phyloP scores from a whole-genome alignment of 371 early-diverging fungal genomes.

The Mortierella sp. region DNA sequence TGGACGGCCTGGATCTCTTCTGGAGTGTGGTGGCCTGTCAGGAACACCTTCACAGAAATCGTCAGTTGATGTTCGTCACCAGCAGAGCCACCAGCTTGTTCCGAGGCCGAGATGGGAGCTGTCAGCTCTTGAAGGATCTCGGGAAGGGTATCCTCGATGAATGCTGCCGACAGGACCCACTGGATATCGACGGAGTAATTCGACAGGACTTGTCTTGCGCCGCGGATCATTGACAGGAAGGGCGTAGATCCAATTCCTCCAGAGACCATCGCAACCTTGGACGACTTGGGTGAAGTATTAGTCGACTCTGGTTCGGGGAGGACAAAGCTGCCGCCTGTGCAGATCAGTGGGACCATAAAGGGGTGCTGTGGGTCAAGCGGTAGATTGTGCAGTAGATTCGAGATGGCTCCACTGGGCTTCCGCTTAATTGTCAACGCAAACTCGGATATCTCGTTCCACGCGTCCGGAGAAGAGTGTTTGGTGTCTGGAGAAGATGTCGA shows the following conservation, averaged over 20 bases:
- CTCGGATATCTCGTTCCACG: conserved; percentile 21
- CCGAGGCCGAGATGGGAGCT: background rate
- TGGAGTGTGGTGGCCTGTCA: conserved; percentile 8
- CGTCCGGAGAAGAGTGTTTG: background rate
- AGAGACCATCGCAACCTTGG: conserved; percentile 28
- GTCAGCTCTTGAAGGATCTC: conserved; percentile 17
- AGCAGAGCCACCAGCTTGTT: too few species aligned
- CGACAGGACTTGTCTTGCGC: conserved; percentile 13
- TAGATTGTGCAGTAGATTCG: conserved; percentile 28
- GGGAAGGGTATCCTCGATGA: conserved; percentile 20
- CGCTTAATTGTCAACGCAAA: conserved; percentile 46
- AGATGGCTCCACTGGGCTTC: conserved; percentile 34
- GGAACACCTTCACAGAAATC: conserved; percentile 20
- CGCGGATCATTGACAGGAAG: conserved; percentile 48
- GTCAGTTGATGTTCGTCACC: background rate
- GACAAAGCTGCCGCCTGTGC: conserved; percentile 34
- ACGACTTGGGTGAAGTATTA: background rate
- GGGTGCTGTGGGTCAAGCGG: background rate
- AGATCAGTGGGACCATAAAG: conserved; percentile 28
- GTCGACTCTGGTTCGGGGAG: conserved; percentile 13
- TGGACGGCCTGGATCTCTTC: background rate
- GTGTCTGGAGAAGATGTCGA: background rate
- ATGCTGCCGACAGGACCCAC: conserved; percentile 32
- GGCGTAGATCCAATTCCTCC: conserved; percentile 52
- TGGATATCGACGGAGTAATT: conserved; percentile 17